Conservation (phyloP, 1,139 yeast genomes). For the Geotrichum klebahnii region DNA sequence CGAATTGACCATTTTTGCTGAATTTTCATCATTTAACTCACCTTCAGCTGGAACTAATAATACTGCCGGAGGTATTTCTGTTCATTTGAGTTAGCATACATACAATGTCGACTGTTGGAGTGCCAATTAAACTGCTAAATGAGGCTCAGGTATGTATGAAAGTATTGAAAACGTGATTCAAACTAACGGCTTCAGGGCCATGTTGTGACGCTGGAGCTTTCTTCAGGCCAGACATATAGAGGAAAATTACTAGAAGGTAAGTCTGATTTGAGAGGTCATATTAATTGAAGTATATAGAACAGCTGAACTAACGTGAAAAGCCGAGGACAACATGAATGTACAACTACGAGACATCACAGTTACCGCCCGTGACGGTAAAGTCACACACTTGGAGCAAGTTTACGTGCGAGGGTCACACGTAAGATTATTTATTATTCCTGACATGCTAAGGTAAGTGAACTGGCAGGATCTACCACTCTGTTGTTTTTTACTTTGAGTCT, state of each 20-base stretch:
- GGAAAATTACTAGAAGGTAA: slow-evolving; percentile 75
- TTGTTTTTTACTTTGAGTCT: background rate
- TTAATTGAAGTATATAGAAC: background rate
- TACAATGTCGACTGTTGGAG: slow-evolving; percentile 46
- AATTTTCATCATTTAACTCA: background rate
- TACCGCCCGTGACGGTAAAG: slow-evolving; percentile 71
- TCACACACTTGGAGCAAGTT: slow-evolving; percentile 75
- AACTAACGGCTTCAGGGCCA: slow-evolving; percentile 55
- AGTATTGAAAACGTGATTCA: background rate
- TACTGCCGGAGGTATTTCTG: no score
- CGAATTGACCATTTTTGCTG: no score
- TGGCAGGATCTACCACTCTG: background rate
- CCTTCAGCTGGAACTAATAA: no score
- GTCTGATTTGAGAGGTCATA: slow-evolving; percentile 14
- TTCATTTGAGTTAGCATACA: slow-evolving; percentile 3
- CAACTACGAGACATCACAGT: slow-evolving; percentile 79
- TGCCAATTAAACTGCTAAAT: slow-evolving; percentile 80
- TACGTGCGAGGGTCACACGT: slow-evolving; percentile 90
- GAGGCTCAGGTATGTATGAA: slow-evolving; percentile 59
- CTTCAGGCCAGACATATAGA: slow-evolving; percentile 80
- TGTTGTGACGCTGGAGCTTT: slow-evolving; percentile 72
- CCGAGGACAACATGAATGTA: slow-evolving; percentile 89
- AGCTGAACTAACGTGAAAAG: slow-evolving; percentile 25
- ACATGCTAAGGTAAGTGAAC: slow-evolving; percentile 50
- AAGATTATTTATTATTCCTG: slow-evolving; percentile 81